A percentile compares a stretch with the other conserved stretches of the same genome.
Conservation (phyloP, 108 stramenopile genomes). For the Nitzschia sp. region DNA sequence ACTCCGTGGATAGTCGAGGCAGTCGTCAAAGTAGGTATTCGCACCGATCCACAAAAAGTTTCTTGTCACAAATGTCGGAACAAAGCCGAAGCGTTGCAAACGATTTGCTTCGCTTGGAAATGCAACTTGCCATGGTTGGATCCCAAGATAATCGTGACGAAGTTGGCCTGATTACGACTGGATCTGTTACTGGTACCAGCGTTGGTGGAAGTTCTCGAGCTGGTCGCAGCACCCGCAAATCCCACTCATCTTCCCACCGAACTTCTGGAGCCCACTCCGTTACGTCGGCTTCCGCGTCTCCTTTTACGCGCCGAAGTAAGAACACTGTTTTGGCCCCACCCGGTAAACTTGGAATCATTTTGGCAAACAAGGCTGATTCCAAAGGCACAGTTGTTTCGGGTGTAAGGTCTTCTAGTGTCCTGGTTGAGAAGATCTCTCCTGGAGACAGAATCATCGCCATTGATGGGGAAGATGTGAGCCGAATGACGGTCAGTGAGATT, state of each 20-base stretch:
- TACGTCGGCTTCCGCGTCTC: neutral
- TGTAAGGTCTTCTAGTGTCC: constrained; percentile 73
- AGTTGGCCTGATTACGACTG: constrained; percentile 4
- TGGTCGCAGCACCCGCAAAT: constrained; percentile 25
- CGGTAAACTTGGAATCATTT: constrained; percentile 87
- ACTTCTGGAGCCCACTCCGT: neutral
- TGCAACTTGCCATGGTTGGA: constrained; percentile 87
- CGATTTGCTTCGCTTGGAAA: constrained; percentile 79
- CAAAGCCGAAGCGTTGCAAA: constrained; percentile 84
- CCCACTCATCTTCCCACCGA: constrained; percentile 17
- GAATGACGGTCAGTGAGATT: constrained; percentile 87
- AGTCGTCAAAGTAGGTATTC: constrained; percentile 66
- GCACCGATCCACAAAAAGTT: constrained; percentile 73
- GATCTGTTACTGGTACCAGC: constrained; percentile 22
- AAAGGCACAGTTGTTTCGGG: constrained; percentile 88
- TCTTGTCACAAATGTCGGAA: constrained; percentile 84
- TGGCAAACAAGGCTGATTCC: constrained; percentile 86
- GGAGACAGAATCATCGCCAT: constrained; percentile 87
- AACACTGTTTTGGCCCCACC: constrained; percentile 77
- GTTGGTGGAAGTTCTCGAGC: constrained; percentile 18
- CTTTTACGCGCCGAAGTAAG: constrained; percentile 49
- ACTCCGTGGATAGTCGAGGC: constrained; percentile 50
- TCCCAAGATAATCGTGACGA: constrained; percentile 24
- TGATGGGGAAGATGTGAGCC: constrained; percentile 88
- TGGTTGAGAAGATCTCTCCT: constrained; percentile 75